phyloP scores from a whole-genome alignment of 805 yeast genomes.

The Pichia rugopelliculosa region DNA sequence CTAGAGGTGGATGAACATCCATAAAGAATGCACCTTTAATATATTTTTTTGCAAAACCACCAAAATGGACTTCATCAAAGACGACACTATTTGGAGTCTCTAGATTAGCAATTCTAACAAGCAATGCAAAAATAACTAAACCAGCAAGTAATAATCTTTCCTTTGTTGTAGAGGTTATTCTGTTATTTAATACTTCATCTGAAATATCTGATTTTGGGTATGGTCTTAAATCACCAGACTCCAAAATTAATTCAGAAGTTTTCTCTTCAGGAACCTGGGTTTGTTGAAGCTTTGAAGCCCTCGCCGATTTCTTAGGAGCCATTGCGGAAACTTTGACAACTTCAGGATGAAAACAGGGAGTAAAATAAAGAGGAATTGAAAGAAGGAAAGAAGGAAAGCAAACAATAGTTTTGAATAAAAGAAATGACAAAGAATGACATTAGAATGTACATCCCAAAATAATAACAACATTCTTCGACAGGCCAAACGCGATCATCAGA shows the following conservation, averaged over 20 bases:
- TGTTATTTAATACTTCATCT: slow-evolving; percentile 30
- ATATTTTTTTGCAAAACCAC: slow-evolving; percentile 93
- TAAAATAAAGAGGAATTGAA: background rate
- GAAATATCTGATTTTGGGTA: slow-evolving; percentile 49
- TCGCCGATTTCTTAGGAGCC: slow-evolving; percentile 19
- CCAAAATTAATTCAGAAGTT: slow-evolving; percentile 38
- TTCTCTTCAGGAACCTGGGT: slow-evolving; percentile 10
- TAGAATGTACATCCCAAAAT: background rate
- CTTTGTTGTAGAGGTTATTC: slow-evolving; percentile 31
- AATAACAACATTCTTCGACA: background rate
- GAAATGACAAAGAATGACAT: background rate
- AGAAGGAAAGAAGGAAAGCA: background rate
- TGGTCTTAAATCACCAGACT: slow-evolving; percentile 46
- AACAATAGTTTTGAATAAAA: background rate
- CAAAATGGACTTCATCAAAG: slow-evolving; percentile 97
- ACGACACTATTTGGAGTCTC: slow-evolving; percentile 78
- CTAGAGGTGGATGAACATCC: slow-evolving; percentile 88
- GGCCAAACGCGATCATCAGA: background rate
- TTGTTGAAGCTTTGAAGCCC: slow-evolving; percentile 4
- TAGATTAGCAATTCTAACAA: slow-evolving; percentile 56
- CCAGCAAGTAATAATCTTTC: slow-evolving; percentile 37
- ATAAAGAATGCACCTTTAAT: slow-evolving; percentile 63
- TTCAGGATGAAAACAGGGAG: background rate
- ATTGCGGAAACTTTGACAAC: slow-evolving; percentile 7
- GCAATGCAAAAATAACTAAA: slow-evolving; percentile 39